A percentile compares a stretch with the other conserved stretches of the same genome.
Evolutionary conservation across 2,329 filamentous ascomycete genomes (phyloP).

Genomic region (Drechslerella stenobrocha): DNA sequence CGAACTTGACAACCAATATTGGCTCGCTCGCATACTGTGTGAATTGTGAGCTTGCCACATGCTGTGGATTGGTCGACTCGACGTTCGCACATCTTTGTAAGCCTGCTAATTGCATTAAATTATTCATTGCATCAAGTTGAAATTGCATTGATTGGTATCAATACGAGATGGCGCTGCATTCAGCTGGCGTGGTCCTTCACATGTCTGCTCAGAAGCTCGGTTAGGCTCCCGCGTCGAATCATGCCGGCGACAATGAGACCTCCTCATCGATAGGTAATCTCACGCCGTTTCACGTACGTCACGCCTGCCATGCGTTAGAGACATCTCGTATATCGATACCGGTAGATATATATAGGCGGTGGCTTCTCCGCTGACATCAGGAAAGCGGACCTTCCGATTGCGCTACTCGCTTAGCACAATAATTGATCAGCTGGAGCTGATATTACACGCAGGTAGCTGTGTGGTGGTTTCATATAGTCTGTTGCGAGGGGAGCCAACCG

Average conservation of each 20-base stretch:
- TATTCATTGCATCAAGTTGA: no score
- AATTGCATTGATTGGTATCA: no score
- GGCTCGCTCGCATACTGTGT: background rate
- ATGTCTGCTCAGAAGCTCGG: background rate
- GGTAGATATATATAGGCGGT: background rate
- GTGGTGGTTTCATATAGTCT: no score
- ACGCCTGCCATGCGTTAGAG: background rate
- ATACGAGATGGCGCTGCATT: no score
- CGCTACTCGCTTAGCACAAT: background rate
- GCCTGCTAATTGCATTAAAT: no score
- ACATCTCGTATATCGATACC: background rate
- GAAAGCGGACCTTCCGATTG: background rate
- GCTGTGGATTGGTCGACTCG: no score
- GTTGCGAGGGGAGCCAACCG: no score
- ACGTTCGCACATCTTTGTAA: no score
- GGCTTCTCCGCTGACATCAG: background rate
- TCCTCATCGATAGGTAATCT: slow-evolving; percentile 5
- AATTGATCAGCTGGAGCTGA: no score
- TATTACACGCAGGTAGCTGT: no score
- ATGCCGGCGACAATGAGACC: slow-evolving; percentile 1
- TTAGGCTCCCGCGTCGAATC: background rate
- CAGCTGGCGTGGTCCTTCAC: no score
- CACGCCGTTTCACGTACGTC: slow-evolving; percentile 5
- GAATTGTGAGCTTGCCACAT: no score
- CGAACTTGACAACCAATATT: slow-evolving; percentile 11